Evolutionary conservation across 2,329 filamentous ascomycete species (phyloP), one percentile per base, ranked within the genome.

Genomic region (Polytolypa hystricis): DNA sequence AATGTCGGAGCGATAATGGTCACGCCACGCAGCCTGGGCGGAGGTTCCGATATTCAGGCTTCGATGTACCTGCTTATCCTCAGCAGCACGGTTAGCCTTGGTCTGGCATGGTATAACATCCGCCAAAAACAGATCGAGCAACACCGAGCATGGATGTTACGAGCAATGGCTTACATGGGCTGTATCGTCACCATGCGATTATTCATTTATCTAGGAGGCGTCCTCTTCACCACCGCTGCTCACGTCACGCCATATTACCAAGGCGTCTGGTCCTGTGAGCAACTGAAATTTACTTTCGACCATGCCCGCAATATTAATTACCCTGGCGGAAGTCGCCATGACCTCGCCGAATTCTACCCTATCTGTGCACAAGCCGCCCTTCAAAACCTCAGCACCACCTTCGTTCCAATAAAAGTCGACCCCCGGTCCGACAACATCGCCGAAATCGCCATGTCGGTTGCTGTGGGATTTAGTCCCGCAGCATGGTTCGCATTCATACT

Each of bases 131-230:
- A 78, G 47, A 72, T 81, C 32, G 72, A 77, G 20, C 67, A 77
- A 46, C 74, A 79, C 42, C 64, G 75, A 1, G 70, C 71, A 2
- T 79, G 74, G 74, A 79, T 79, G 73, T 46, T 79, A 20, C 52
- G 74, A 17, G 62, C 67, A 5, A 70, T 67, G 68, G 55, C 67
- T 26, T 66, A 67, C 35, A 30, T 48, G 25, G 46, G 38, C 9
- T 43, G 35, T 27, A 53, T 54, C 39, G 50, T 56, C 25, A 53
- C 51, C 8, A 35, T 45, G 14, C 39, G 51, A 11, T 33, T 53
- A 14, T 45, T 50, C 23, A 54, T 70, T 27, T 53, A 66, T 38
- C 51, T 68, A 19, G 45, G 60, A 0, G 61, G 64, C 2, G 43
- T 42, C 1, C 42, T 45, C 4, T 29, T 19, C 20, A 40, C 44